A percentile compares a stretch with the other conserved stretches of the same genome.
phyloP scores from a whole-genome alignment of 345 rosid genomes.

The Bruguiera sexangula region DNA sequence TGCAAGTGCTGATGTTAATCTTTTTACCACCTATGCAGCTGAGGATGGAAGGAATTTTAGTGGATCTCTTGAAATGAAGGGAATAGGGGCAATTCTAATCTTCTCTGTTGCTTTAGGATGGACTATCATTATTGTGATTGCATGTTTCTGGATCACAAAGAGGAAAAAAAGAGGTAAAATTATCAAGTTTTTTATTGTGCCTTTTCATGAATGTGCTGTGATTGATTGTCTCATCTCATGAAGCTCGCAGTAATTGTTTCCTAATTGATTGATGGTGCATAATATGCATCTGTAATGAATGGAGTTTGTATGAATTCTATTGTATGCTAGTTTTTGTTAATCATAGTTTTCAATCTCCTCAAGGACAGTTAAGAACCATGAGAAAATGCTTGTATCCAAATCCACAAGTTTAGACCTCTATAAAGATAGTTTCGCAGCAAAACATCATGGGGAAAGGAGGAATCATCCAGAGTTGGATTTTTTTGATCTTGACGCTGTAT shows the following conservation, averaged over 20 bases:
- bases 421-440: too few species aligned
- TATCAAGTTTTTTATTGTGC: neutral
- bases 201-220: neutral
- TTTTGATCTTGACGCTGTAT: slow-evolving; percentile 2
- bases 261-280: neutral
- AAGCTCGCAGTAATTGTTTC: neutral
- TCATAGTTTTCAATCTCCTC: too few species aligned
- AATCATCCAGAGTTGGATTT: too few species aligned
- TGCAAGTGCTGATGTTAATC: neutral
- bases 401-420: too few species aligned
- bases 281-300: neutral
- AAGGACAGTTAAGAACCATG: slow-evolving; percentile 10
- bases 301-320: neutral
- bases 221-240: neutral
- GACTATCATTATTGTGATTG: slow-evolving; percentile 13
- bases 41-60: slow-evolving; percentile 20
- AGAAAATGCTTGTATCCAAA: neutral
- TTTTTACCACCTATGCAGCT: slow-evolving; percentile 18
- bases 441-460: too few species aligned
- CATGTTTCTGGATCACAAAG: slow-evolving; percentile 25
- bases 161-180: slow-evolving; percentile 40
- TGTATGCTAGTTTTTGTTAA: neutral
- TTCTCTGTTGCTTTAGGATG: slow-evolving; percentile 15
- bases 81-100: slow-evolving; percentile 17
- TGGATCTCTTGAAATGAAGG: slow-evolving; percentile 27